Evolutionary conservation across 176 grass and related monocot species (phyloP), one percentile per base, ranked within the genome.

Genomic region (Phoenix roebelenii): DNA sequence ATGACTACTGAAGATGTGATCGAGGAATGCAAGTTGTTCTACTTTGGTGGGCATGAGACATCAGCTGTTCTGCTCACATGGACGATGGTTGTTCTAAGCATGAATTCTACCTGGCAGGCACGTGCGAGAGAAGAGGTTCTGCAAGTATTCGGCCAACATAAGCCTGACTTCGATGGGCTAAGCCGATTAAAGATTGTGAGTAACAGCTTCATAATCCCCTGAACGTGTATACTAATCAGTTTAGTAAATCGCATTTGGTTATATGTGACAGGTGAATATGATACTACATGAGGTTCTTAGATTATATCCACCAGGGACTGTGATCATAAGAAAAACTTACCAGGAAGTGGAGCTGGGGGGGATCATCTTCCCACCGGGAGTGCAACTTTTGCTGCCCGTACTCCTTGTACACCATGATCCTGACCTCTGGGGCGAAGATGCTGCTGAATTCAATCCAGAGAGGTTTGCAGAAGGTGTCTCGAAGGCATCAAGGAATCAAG

Each of bases 21-120:
- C 12, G 80, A 79, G 49, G 86, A 95, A 73, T 95, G 90, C 77
- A 87, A 87, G 64, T 53, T 95, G 18, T 95, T 95, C 65, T 95
- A 95, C 67, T 90, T 95, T 58, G 90, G 80, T 1, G 86, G 86
- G 50, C 79, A 86, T 58, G 85, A 95, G 77, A 89, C 85, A 20
- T 89, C 90, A 49, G 72, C 85, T 7, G 75, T 84, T n/a, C 58
- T 95, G 63, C 85, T 95, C 22, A 95, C 85, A 25, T 95, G 90
- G 90, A 86, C 90, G 7, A 67, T 89, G 50, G 26, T 89, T 24
- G 51, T 66, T 14, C 48, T 95, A 44, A 86, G 85, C 66, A 95
- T 89, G 85, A 72, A 95, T 78, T 85, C 79, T 2, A 76, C 74
- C 17, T 95, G 90, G 90, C 85, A 95, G 63, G 82, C 74, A 6